Evolutionary conservation across 2,329 filamentous ascomycete genomes (phyloP), one percentile per base, ranked within the genome.

Genomic region (Fusarium sambucinum): DNA sequence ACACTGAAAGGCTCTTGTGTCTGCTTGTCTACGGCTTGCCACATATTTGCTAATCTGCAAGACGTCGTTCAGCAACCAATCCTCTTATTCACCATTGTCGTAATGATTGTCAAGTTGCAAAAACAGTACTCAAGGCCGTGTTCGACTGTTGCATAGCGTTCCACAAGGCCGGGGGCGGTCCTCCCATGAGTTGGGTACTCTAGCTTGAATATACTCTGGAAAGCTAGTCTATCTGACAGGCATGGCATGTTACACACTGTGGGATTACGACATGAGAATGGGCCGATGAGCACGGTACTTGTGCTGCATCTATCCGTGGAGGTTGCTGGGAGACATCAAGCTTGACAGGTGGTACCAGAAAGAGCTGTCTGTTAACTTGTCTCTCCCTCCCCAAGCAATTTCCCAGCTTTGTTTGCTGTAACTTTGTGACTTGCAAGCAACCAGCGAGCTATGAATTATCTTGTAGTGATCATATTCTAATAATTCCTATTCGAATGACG

Each of bases 221-320:
- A 21, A 33, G 32, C 11, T 19, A 62, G 40, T 44, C 48, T 63
- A 46, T 44, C 63, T 63, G 62, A 52, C 63, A 53, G 41, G 35
- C 54, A 59, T 59, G 30, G 16, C 61, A 48, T 65, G 41, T 48
- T 59, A 29, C 46, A 64, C 46, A 64, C 46, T 29, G 61, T 48
- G 38, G 19, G 13, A 51, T 30, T 33, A 23, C 53, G 23, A 51
- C 47, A 51, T 51, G 23, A 48, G 32, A 64, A 64, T 55, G 60
- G 55, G 41, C 59, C 51, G 65, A 65, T 61, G 64, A 61, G 50
- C 42, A 32, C 30, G 38, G 29, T 27, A 41, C 25, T 47, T 59
- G 56, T 33, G 16, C 35, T 32, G 55, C 40, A 19, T 41, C 52
- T 51, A 33, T 46, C 35, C 35, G 29, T 54, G 21, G 25, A 54